Evolutionary conservation across 129 eudicot species (phyloP), one percentile per base, ranked within the genome.

Genomic region (Pulicaria dysenterica): DNA sequence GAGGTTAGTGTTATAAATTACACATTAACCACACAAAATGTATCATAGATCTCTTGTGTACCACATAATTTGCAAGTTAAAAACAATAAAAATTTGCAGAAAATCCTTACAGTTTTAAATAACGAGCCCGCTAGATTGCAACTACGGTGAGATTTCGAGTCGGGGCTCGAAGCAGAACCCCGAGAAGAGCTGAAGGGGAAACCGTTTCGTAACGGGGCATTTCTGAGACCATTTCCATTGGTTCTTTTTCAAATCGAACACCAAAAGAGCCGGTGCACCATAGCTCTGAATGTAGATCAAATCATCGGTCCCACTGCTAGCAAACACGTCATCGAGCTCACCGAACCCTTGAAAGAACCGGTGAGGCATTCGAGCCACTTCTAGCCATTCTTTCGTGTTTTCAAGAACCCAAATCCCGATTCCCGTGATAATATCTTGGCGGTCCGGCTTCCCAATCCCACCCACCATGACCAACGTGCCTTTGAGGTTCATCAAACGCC

Each of bases 221-320:
- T 91, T 95, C 78, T 83, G 96, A 5, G 97, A 83, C 99, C 99
- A 95, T 74, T 70, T 91, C 99, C 99, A 95, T 41, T 77, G 97
- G 47, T 65, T 88, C 80, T 48, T 83, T 34, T 77, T 86, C 70
- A 88, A 54, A 62, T 95, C 88, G 2, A 84, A 95, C 43, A 91
- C 83, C 79, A 91, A 83, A 70, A 95, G 91, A 10, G 92, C 83
- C 4, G 99, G 97, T 3, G 96, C 94, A 44, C 99, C 99, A 40
- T 88, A 95, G 47, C 99, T 95, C 77, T 95, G 99, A 49, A 95
- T 95, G 73, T 88, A 95, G 40, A 95, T 77, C 70, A 95, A 77
- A 8, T 86, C 96, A 54, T 85, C 96, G 0, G 95, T 86, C 45
- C 99, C 99, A 43, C 99, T 91, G 58, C 99, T 86, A 3, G 97